Base-by-base conservation (phyloP, 2,329 filamentous ascomycete genomes). In the Elsinoe necatrix region DNA sequence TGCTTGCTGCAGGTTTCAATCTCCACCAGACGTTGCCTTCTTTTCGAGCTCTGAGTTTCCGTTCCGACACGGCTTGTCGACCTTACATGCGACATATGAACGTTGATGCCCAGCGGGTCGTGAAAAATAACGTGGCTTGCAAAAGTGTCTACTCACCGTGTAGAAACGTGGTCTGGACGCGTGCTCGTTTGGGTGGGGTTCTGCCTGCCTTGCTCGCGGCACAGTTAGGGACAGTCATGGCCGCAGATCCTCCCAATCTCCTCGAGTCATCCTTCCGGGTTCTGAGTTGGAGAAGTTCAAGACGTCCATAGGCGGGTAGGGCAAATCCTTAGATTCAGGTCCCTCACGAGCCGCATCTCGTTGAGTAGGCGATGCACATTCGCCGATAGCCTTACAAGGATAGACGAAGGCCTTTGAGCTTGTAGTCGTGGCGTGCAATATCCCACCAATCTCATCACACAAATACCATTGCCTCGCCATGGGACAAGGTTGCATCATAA, bases 21-120 rank as follows among this genome's bases (percentile, higher is more conserved):
- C 48, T 52, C 48, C 48, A 52, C 48, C 37, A 35, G 29, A 52
- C 48, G 29, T 52, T 52, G 48, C 48, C 48, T 52, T 52, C 16
- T 52, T 52, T 39, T 52, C 41, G 41, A 45, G 20, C 41, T n/a
- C 39, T 31, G 45, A 50, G 6, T 16, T 52, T 52, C 48, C 34
- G 48, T 21, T 21, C 18, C 48, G 48, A 18, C 48, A 39, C 48
- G 48, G 48, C 34, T 35, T 21, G 48, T 20, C 29, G 18, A n/a
- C 18, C 39, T 12, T 35, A 11, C 20, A 34, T 20, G 48, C 48
- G 41, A 45, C 29, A 16, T 18, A 34, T 39, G 31, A 18, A 31
- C 45, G 45, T 50, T 50, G 14, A 23, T 34, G 31, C 25, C 27
- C 27, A 14, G 20, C 16, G 25, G 48, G 25, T 11, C 16, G 11